Evolutionary conservation across 805 yeast species (phyloP).

Genomic region (Sugiyamaella americana): DNA sequence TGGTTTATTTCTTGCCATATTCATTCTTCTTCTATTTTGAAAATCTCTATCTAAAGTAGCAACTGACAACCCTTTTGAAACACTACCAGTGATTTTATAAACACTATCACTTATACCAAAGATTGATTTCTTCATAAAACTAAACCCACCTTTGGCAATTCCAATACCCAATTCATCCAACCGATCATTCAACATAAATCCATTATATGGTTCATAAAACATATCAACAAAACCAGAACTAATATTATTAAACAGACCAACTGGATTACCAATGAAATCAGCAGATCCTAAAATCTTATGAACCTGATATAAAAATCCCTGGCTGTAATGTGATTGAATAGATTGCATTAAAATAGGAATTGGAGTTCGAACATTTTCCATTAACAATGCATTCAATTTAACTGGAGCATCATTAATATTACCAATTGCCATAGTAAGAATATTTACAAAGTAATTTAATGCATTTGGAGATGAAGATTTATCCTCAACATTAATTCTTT

Average conservation of each 20-base stretch:
- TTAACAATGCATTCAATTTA: slow-evolving; percentile 72
- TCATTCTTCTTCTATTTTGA: slow-evolving; percentile 62
- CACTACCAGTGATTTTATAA: slow-evolving; percentile 85
- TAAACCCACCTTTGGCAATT: slow-evolving; percentile 89
- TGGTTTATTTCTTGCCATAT: slow-evolving; percentile 71
- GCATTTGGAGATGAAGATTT: slow-evolving; percentile 56
- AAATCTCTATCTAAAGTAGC: slow-evolving; percentile 82
- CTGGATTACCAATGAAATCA: slow-evolving; percentile 94
- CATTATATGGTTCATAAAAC: slow-evolving; percentile 96
- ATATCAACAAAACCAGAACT: slow-evolving; percentile 95
- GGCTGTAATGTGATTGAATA: slow-evolving; percentile 80
- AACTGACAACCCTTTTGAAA: slow-evolving; percentile 88
- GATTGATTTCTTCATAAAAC: slow-evolving; percentile 89
- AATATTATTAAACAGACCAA: slow-evolving; percentile 86
- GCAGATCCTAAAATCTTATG: slow-evolving; percentile 95
- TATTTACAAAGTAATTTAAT: slow-evolving; percentile 69
- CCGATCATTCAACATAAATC: slow-evolving; percentile 86
- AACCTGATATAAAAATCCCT: slow-evolving; percentile 83
- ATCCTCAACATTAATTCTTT: slow-evolving; percentile 62
- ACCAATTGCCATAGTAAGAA: slow-evolving; percentile 93
- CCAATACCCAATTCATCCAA: slow-evolving; percentile 96
- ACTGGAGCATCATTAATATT: slow-evolving; percentile 97
- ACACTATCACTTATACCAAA: slow-evolving; percentile 93
- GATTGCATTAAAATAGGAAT: slow-evolving; percentile 63
- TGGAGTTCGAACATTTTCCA: slow-evolving; percentile 88